These are phyloP conservation scores for Juglanconis juglandina DNA, from an alignment of 2,329 filamentous ascomycete species.

Conservation along the genomic window DNA sequence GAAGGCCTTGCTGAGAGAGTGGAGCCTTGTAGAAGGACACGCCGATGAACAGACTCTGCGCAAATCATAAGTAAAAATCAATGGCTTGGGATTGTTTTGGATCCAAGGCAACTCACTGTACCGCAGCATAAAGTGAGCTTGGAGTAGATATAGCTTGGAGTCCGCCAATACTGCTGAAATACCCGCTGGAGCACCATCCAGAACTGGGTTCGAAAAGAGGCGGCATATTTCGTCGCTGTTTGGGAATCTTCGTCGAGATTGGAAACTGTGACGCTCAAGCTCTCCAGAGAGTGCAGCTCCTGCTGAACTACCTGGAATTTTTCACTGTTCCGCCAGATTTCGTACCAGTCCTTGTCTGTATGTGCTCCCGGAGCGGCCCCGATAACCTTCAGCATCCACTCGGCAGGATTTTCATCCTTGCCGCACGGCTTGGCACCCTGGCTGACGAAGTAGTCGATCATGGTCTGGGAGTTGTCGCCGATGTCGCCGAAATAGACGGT, in stretches of 20 bases:
- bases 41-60: no score
- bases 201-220: not conserved
- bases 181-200: not conserved
- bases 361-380: slow-evolving; percentile 62
- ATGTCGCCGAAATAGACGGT: slow-evolving; percentile 54
- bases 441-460: slow-evolving; percentile 51
- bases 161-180: not conserved
- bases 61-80: slow-evolving; percentile 58
- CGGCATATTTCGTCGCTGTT: not conserved
- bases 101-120: slow-evolving; percentile 49
- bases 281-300: no score
- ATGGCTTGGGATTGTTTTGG: slow-evolving; percentile 38
- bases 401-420: slow-evolving; percentile 48
- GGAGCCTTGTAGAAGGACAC: no score
- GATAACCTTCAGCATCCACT: slow-evolving; percentile 55
- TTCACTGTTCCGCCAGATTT: slow-evolving; percentile 47
- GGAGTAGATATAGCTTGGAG: not conserved
- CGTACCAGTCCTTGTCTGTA: slow-evolving; percentile 58
- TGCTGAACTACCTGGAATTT: no score
- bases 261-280: no score
- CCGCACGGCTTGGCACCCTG: slow-evolving; percentile 48
- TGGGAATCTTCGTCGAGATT: no score
- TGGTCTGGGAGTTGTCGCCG: slow-evolving; percentile 43
- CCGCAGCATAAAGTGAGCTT: slow-evolving; percentile 53
- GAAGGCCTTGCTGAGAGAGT: no score